Evolutionary conservation across 2,329 filamentous ascomycete species (phyloP).

Genomic region (Aspergillus phoenicis): DNA sequence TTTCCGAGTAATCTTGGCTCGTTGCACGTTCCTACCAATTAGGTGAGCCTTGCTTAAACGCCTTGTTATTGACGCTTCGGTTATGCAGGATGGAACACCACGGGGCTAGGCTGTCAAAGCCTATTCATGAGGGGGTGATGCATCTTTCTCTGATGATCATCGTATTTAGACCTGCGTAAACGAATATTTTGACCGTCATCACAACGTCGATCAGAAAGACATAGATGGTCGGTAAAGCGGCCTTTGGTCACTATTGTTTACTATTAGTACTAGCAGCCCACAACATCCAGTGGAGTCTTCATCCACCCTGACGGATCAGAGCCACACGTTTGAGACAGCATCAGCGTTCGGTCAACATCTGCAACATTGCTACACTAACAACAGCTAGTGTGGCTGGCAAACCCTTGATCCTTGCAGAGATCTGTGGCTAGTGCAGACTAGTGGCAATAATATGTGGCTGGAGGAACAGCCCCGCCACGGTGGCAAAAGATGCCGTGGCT

Average conservation of each 20-base stretch:
- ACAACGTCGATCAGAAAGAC: not conserved
- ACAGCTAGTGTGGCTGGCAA: slow-evolving; percentile 4
- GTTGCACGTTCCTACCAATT: not conserved
- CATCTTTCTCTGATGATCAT: not conserved
- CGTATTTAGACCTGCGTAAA: too few species aligned
- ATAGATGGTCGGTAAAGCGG: not conserved
- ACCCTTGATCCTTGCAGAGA: slow-evolving; percentile 9
- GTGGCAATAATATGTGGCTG: slow-evolving; percentile 9
- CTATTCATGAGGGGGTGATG: not conserved
- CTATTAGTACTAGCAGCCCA: not conserved
- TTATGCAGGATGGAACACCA: not conserved
- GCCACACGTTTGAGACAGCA: not conserved
- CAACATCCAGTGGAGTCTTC: not conserved
- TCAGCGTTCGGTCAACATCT: not conserved
- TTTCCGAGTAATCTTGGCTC: not conserved
- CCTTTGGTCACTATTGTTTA: not conserved
- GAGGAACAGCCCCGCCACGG: slow-evolving; percentile 3
- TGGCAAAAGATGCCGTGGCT: slow-evolving; percentile 11
- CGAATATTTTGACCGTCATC: not conserved
- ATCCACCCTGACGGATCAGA: not conserved
- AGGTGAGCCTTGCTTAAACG: not conserved
- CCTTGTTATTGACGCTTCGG: not conserved
- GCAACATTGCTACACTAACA: not conserved
- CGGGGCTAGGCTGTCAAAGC: not conserved
- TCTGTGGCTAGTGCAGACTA: slow-evolving; percentile 14